Conservation (phyloP, 176 grass and related monocot genomes). For the Aegilops speltoides region DNA sequence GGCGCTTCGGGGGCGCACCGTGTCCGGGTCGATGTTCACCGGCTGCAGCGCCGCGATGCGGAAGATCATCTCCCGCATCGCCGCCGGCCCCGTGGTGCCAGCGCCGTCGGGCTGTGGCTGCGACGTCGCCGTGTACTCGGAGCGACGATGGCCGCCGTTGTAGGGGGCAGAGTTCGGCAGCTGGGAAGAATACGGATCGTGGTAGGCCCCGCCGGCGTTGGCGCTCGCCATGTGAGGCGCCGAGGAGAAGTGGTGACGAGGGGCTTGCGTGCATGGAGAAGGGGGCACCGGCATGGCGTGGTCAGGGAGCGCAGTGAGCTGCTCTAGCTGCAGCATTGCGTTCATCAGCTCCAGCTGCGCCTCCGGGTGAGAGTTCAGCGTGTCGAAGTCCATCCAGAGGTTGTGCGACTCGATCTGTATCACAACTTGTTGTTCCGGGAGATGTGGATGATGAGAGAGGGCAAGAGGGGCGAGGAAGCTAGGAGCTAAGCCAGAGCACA, state of each 20-base stretch:
- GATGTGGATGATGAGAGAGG: neutral
- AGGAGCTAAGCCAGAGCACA: conserved; percentile 12
- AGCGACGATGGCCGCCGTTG: conserved; percentile 7
- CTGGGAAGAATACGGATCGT: neutral
- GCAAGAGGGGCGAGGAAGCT: conserved; percentile 8
- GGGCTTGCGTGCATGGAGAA: conserved; percentile 31
- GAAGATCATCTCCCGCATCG: conserved; percentile 95
- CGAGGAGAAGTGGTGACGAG: conserved; percentile 8
- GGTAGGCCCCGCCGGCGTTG: neutral
- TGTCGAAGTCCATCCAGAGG: conserved; percentile 62
- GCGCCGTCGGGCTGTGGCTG: neutral
- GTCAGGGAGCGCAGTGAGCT: conserved; percentile 40
- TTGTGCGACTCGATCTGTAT: neutral
- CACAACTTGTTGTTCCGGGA: neutral
- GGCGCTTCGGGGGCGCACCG: conserved; percentile 79
- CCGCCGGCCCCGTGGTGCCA: conserved; percentile 22
- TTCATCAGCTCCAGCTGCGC: conserved; percentile 82
- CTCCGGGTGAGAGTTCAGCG: conserved; percentile 63
- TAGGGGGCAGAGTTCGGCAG: conserved; percentile 7
- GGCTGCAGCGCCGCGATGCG: conserved; percentile 93
- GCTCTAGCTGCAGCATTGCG: conserved; percentile 78
- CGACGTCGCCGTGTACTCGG: conserved; percentile 19
- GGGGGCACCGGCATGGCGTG: conserved; percentile 29
- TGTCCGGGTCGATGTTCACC: conserved; percentile 78
- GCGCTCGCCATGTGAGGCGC: conserved; percentile 30